Evolutionary conservation across 163 green algal genomes (phyloP).

Genomic region (Prototheca wickerhamii): DNA sequence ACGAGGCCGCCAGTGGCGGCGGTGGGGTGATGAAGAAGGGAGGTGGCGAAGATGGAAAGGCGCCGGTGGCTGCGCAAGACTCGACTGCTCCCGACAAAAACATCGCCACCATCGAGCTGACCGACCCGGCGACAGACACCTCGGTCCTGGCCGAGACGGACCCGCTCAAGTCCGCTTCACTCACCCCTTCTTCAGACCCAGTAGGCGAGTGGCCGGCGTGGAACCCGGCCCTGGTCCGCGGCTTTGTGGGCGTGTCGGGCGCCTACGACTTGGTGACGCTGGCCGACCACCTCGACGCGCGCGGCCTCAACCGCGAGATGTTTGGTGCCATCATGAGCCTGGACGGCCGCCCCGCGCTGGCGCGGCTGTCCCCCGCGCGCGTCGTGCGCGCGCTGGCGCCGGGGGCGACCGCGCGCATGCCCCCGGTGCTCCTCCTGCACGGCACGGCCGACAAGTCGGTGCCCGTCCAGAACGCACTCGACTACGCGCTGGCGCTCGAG

Average conservation of each 20-base stretch:
- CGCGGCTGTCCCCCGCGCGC: slow-evolving; percentile 40
- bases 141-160: too few species aligned
- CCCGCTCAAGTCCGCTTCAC: too few species aligned
- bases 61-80: background rate
- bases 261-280: slow-evolving; percentile 67
- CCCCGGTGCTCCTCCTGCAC: slow-evolving; percentile 67
- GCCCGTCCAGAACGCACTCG: slow-evolving; percentile 36
- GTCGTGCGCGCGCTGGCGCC: slow-evolving; percentile 32
- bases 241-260: slow-evolving; percentile 66
- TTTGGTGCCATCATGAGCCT: slow-evolving; percentile 48
- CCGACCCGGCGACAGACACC: too few species aligned
- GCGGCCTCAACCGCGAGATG: slow-evolving; percentile 64
- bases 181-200: slow-evolving; percentile 13
- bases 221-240: slow-evolving; percentile 35
- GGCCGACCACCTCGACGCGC: slow-evolving; percentile 69
- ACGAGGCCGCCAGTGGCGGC: background rate
- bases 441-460: slow-evolving; percentile 69
- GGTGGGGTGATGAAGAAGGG: too few species aligned
- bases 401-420: slow-evolving; percentile 35
- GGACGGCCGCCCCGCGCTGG: slow-evolving; percentile 35
- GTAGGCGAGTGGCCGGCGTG: slow-evolving; percentile 17
- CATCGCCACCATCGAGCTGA: background rate
- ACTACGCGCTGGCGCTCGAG: slow-evolving; percentile 50
- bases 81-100: background rate
- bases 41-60: too few species aligned